Conservation (phyloP, 768 basidiomycete genomes). For the Suillus bovinus region DNA sequence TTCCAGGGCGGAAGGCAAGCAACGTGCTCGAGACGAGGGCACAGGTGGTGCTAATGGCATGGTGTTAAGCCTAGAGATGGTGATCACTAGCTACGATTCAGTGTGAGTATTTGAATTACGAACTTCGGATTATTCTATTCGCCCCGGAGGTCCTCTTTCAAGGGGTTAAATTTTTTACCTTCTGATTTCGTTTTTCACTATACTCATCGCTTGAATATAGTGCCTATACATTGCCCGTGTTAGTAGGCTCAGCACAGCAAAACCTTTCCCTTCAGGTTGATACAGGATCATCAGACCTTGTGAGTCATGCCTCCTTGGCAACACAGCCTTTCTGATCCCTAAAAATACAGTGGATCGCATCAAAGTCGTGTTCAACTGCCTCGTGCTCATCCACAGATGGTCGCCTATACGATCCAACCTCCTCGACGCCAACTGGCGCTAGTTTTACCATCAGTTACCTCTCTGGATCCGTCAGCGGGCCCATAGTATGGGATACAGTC, state of each 20-base stretch:
- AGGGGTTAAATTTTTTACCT: not conserved
- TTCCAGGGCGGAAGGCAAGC: conserved; percentile 12
- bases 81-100: conserved; percentile 54
- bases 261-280: conserved; percentile 71
- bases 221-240: conserved; percentile 63
- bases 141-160: not conserved
- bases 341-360: conserved; percentile 66
- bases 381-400: conserved; percentile 49
- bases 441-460: conserved; percentile 59
- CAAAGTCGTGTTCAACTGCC: conserved; percentile 58
- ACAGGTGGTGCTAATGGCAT: conserved; percentile 53
- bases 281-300: conserved; percentile 81
- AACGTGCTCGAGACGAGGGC: conserved; percentile 38
- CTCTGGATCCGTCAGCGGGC: conserved; percentile 56
- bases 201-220: conserved; percentile 35
- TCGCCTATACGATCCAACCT: conserved; percentile 56
- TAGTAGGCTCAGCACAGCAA: conserved; percentile 49
- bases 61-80: conserved; percentile 56
- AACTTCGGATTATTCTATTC: not conserved
- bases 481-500: conserved; percentile 70
- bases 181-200: conserved; percentile 2
- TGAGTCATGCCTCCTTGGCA: conserved; percentile 35
- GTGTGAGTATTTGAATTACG: conserved; percentile 47
- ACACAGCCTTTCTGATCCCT: not conserved
- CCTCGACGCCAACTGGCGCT: conserved; percentile 42